Conservation (phyloP, 129 eudicot genomes). For the Flaveria robusta region DNA sequence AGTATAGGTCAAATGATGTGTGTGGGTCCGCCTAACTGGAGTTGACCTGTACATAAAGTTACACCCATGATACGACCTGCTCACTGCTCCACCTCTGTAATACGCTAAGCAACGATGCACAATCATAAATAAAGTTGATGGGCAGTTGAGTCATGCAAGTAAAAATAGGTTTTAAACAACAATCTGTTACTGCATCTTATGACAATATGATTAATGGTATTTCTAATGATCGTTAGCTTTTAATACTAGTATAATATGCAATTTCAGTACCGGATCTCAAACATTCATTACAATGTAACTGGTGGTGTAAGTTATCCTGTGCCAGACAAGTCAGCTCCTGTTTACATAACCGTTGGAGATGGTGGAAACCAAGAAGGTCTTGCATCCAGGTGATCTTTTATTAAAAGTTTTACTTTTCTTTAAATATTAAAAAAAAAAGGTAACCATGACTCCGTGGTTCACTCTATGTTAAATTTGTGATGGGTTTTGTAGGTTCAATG, state of each 20-base stretch:
- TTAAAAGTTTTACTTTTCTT: neutral
- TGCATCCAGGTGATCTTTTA: constrained; percentile 52
- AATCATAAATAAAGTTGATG: neutral
- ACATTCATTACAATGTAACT: constrained; percentile 43
- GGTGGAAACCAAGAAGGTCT: constrained; percentile 93
- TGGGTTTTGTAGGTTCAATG: constrained; percentile 54
- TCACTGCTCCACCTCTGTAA: neutral
- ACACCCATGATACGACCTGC: neutral
- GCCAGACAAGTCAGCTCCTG: constrained; percentile 73
- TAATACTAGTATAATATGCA: neutral
- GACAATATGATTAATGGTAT: neutral
- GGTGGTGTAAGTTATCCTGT: constrained; percentile 48
- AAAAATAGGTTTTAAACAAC: neutral
- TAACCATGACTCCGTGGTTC: neutral
- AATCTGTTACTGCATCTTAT: neutral
- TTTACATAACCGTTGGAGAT: constrained; percentile 86
- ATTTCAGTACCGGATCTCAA: constrained; percentile 70
- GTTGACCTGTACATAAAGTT: neutral
- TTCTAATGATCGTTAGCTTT: neutral
- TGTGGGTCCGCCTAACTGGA: neutral
- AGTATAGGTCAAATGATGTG: neutral
- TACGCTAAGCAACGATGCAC: neutral
- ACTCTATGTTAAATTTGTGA: neutral
- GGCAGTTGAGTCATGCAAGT: neutral
- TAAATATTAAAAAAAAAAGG: neutral